Percentiles rank a stretch among this genome's conserved stretches.
Conservation (phyloP, 2,329 filamentous ascomycete species). For the Clonostachys solani region DNA sequence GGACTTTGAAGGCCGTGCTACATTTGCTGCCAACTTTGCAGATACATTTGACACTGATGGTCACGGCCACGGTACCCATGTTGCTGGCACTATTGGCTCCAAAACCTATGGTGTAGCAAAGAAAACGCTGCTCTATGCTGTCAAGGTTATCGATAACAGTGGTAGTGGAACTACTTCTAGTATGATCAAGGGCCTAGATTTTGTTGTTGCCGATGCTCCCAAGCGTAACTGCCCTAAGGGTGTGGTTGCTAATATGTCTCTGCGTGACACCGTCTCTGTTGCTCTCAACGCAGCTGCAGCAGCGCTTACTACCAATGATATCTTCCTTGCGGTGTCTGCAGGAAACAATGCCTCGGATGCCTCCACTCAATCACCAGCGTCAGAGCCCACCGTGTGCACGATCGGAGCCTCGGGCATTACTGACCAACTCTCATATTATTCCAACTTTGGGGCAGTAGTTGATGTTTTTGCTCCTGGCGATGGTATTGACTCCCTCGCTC, state of each 20-base stretch:
- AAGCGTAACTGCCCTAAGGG: constrained; percentile 98
- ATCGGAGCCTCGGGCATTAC: constrained; percentile 91
- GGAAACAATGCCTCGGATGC: constrained; percentile 99
- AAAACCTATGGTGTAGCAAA: constrained; percentile 99
- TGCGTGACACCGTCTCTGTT: constrained; percentile 94
- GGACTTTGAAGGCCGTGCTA: constrained; percentile 92
- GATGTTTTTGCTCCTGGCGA: constrained; percentile 98
- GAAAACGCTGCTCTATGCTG: constrained; percentile 93
- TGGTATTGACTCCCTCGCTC: constrained; percentile 72
- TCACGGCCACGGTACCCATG: constrained; percentile 98
- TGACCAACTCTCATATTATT: constrained; percentile 99
- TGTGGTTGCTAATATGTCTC: constrained; percentile 98
- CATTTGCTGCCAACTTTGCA: constrained; percentile 36
- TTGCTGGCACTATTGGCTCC: constrained; percentile 94
- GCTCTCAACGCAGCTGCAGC: constrained; percentile 91
- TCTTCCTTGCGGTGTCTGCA: constrained; percentile 97
- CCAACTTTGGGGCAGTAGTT: constrained; percentile 99
- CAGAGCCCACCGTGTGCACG: constrained; percentile 86
- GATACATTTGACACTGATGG: constrained; percentile 87
- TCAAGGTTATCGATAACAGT: constrained; percentile 97
- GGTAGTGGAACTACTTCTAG: constrained; percentile 92
- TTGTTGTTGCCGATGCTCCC: constrained; percentile 85
- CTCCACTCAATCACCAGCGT: constrained; percentile 98
- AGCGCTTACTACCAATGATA: constrained; percentile 83
- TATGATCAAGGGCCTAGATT: constrained; percentile 45